Base-by-base conservation (phyloP, 148 eudicot genomes). In the Fagopyrum esculentum region DNA sequence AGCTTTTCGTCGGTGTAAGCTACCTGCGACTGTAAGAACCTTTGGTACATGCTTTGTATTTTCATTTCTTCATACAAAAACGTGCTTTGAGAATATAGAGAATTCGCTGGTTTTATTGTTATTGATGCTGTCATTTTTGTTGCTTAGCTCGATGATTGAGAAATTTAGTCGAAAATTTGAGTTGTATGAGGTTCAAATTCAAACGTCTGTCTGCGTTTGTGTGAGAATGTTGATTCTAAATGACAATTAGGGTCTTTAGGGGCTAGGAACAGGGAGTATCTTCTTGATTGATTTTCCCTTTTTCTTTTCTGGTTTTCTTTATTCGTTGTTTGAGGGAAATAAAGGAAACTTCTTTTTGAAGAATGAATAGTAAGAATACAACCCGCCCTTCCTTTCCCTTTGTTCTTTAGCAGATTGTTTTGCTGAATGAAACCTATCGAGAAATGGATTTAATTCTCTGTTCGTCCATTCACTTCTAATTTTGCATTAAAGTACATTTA, bases 61-160 rank as follows among this genome's bases (percentile, higher is more conserved):
- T 63, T 64, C 69, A 35, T 13, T 35, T 64, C 8, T 9, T 64
- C 30, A 26, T 15, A 12, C 29, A 6, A 64, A 35, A 12, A 64
- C 40, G 45, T 35, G 45, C 45, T 15, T 59, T 59, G 40, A 59
- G 12, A 59, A 59, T 59, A 10, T 59, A 19, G 35, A 59, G 9
- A 64, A 64, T 11, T 35, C 12, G 45, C 69, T 35, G 45, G 35
- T 26, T 63, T 29, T 63, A 3, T 63, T 63, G 69, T 64, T 2
- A 35, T 64, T 64, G 69, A 35, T 30, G 69, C 69, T 35, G 11
- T 64, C 45, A 11, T 64, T 30, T 64, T 64, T 30, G 45, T 63
- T 64, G 30, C 35, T 64, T 30, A 64, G 69, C 69, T 45, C 69
- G 69, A 64, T 64, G 46, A 64, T 64, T 35, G n/a, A 35, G 13